A percentile compares a stretch with the other conserved stretches of the same genome.
These are phyloP conservation scores for Stipa capillata DNA, from an alignment of 176 grass and related monocot species.

Conservation along the genomic window DNA sequence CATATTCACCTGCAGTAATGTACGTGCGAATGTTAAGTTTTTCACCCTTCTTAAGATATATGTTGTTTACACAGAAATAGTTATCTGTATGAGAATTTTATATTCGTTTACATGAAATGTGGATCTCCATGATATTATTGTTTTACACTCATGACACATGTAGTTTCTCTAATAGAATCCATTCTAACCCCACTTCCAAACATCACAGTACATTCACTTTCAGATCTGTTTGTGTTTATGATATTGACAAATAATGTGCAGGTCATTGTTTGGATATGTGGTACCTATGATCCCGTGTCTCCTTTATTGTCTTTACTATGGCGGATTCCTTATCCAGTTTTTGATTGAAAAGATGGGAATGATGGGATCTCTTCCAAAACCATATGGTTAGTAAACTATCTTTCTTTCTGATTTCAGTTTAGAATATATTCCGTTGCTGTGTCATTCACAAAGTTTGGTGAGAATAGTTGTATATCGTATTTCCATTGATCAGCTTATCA, in stretches of 20 bases:
- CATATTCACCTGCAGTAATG: neutral
- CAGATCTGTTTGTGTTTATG: neutral
- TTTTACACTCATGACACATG: too few species aligned
- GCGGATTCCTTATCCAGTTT: constrained; percentile 88
- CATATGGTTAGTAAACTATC: constrained; percentile 66
- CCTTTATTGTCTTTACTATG: constrained; percentile 75
- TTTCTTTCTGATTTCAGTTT: constrained; percentile 21
- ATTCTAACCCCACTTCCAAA: neutral
- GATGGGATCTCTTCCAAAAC: constrained; percentile 95
- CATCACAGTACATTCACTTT: neutral
- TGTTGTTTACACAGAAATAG: neutral
- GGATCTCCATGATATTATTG: neutral
- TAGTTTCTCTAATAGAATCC: neutral
- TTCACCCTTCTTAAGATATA: neutral
- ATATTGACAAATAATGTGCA: constrained; percentile 46
- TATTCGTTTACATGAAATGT: constrained; percentile 1
- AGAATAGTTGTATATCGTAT: neutral
- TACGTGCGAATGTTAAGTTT: neutral
- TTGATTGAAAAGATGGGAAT: constrained; percentile 97
- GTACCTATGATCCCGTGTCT: constrained; percentile 66
- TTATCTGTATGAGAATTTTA: neutral
- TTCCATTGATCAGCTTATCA: neutral
- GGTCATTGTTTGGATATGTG: constrained; percentile 67
- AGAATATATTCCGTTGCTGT: neutral
- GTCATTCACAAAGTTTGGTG: neutral